Conservation (phyloP, 2,329 filamentous ascomycete species). For the Trichophyton simii region DNA sequence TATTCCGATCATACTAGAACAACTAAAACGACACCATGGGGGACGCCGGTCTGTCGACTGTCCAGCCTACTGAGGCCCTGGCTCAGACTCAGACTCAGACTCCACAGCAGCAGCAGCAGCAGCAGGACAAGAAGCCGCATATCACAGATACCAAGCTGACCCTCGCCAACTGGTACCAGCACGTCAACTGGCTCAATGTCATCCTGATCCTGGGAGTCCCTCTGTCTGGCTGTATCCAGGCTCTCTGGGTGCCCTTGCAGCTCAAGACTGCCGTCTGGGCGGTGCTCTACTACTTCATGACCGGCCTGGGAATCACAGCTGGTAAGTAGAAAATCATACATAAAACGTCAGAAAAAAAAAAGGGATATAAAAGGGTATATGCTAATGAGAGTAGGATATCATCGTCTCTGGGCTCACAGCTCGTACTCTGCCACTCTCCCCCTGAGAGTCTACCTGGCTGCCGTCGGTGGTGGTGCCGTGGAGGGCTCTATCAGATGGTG, state of each 20-base stretch:
- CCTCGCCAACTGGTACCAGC: conserved; percentile 73
- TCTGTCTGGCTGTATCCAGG: conserved; percentile 55
- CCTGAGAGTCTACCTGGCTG: conserved; percentile 70
- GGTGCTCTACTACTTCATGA: conserved; percentile 70
- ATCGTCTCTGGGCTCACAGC: conserved; percentile 75
- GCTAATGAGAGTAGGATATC: conserved; percentile 43
- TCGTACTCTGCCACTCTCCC: conserved; percentile 67
- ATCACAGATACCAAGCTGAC: conserved; percentile 76
- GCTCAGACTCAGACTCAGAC: background rate
- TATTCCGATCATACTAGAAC: background rate
- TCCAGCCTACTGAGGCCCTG: background rate
- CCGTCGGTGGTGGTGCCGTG: conserved; percentile 68
- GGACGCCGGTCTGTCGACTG: background rate
- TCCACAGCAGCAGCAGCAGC: background rate
- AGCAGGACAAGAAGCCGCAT: conserved; percentile 51
- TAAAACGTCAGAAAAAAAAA: background rate
- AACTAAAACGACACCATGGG: background rate
- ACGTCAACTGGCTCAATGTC: conserved; percentile 89
- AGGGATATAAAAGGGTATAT: too few species aligned
- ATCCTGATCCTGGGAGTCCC: conserved; percentile 69
- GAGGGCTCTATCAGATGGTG: conserved; percentile 83
- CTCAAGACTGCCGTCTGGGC: conserved; percentile 61
- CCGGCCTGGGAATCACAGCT: conserved; percentile 66
- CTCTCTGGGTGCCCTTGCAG: conserved; percentile 66
- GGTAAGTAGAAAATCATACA: conserved; percentile 36